Evolutionary conservation across 768 basidiomycete species (phyloP).

Genomic region (Paxillus rubicundulus): DNA sequence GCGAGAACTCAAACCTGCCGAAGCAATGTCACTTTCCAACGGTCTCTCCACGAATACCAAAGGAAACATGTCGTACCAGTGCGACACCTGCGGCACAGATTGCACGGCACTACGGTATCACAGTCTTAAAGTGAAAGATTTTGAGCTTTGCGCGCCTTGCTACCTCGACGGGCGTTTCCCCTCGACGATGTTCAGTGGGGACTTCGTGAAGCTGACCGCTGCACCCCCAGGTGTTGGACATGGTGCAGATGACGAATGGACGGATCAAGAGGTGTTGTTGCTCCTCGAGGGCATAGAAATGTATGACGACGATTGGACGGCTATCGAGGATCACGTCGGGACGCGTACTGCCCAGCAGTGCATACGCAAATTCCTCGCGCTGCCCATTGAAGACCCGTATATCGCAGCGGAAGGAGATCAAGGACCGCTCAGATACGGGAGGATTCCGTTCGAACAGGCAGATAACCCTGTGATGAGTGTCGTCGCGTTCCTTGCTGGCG

Average conservation of each 20-base stretch:
- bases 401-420: slow-evolving; percentile 72
- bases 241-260: slow-evolving; percentile 69
- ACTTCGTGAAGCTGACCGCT: slow-evolving; percentile 84
- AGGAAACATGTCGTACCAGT: slow-evolving; percentile 61
- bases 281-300: slow-evolving; percentile 97
- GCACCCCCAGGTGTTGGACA: slow-evolving; percentile 31
- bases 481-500: slow-evolving; percentile 93
- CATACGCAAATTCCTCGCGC: slow-evolving; percentile 89
- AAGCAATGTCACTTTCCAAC: slow-evolving; percentile 66
- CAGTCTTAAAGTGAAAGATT: slow-evolving; percentile 87
- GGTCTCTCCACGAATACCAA: slow-evolving; percentile 44
- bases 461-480: slow-evolving; percentile 99
- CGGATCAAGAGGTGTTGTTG: slow-evolving; percentile 83
- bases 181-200: slow-evolving; percentile 92
- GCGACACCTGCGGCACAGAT: slow-evolving; percentile 94
- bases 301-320: slow-evolving; percentile 96
- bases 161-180: slow-evolving; percentile 98
- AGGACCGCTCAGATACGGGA: slow-evolving; percentile 70
- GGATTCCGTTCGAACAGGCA: slow-evolving; percentile 88
- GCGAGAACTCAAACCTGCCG: slow-evolving; percentile 60
- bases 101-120: slow-evolving; percentile 89
- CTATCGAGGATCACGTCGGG: slow-evolving; percentile 90
- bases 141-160: slow-evolving; percentile 87
- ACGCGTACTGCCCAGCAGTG: slow-evolving; percentile 92
- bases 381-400: slow-evolving; percentile 97